A percentile compares a stretch with the other conserved stretches of the same genome.
These are phyloP conservation scores for Cicer pinnatifidum DNA, from an alignment of 306 rosid species.

Conservation along the genomic window DNA sequence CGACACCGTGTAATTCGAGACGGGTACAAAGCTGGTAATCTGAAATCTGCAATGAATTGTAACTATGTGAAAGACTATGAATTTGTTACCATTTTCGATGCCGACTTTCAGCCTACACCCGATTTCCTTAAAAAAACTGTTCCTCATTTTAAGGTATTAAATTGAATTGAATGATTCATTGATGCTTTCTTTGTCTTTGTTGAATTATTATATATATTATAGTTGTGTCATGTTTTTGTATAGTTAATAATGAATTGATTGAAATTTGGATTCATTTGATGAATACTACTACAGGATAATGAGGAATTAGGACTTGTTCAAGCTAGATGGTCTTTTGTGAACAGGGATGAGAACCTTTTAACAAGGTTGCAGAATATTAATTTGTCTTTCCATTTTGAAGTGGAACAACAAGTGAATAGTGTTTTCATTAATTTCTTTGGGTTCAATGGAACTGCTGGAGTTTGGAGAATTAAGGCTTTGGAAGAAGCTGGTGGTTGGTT, in stretches of 20 bases:
- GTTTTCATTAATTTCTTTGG: constrained; percentile 87
- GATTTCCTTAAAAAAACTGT: constrained; percentile 87
- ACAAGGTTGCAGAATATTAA: constrained; percentile 91
- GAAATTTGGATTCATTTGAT: constrained; percentile 10
- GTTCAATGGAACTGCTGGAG: constrained; percentile 98
- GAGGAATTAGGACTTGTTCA: constrained; percentile 84
- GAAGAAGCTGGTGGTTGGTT: constrained; percentile 97
- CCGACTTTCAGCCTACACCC: constrained; percentile 89
- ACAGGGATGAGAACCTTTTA: constrained; percentile 84
- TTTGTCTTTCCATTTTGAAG: constrained; percentile 87
- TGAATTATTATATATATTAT: background rate
- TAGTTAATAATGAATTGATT: background rate
- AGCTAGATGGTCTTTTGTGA: constrained; percentile 98
- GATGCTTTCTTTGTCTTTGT: background rate
- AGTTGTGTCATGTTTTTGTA: constrained; percentile 8
- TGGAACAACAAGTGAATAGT: constrained; percentile 93
- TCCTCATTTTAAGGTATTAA: constrained; percentile 82
- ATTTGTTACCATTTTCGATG: constrained; percentile 92
- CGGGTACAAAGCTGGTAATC: constrained; percentile 96
- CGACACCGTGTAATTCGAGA: constrained; percentile 87
- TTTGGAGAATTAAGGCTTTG: constrained; percentile 91
- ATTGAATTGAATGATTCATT: constrained; percentile 6
- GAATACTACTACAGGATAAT: constrained; percentile 58
- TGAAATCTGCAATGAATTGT: constrained; percentile 97
- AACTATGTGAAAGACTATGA: constrained; percentile 84